Evolutionary conservation across 2,329 filamentous ascomycete genomes (phyloP).

Genomic region (Trichoderma hamatum): DNA sequence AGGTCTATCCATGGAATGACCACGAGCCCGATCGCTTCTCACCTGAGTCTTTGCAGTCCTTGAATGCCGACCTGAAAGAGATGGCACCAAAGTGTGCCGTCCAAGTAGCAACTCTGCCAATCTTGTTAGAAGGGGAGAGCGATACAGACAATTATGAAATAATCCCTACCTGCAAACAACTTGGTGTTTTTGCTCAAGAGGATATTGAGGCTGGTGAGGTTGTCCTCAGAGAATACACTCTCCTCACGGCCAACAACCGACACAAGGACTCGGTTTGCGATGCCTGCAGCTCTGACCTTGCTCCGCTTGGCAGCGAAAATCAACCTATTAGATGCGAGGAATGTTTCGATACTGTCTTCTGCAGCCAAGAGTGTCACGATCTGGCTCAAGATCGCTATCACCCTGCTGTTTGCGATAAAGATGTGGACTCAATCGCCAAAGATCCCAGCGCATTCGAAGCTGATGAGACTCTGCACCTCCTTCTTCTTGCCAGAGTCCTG

Average conservation of each 20-base stretch:
- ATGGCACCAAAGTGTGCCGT: conserved; percentile 84
- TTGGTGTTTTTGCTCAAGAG: conserved; percentile 86
- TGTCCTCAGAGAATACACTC: conserved; percentile 79
- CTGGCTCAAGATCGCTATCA: conserved; percentile 64
- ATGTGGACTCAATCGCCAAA: conserved; percentile 66
- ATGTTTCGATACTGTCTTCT: conserved; percentile 69
- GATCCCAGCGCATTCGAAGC: conserved; percentile 63
- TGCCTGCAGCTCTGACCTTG: conserved; percentile 77
- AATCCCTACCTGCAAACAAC: conserved; percentile 68
- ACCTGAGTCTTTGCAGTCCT: conserved; percentile 65
- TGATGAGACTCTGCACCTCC: conserved; percentile 63
- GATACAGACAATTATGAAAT: conserved; percentile 52
- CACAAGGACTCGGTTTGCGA: conserved; percentile 87
- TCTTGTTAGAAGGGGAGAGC: conserved; percentile 63
- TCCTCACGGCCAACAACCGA: conserved; percentile 86
- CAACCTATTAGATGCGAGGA: conserved; percentile 58
- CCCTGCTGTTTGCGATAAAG: conserved; percentile 66
- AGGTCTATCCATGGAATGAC: conserved; percentile 71
- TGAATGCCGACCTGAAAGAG: conserved; percentile 70
- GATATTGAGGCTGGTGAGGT: conserved; percentile 76
- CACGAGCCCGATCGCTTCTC: conserved; percentile 72
- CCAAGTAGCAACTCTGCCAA: conserved; percentile 72
- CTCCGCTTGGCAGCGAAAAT: conserved; percentile 55
- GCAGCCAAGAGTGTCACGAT: conserved; percentile 61
- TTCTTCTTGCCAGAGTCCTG: conserved; percentile 63